Evolutionary conservation across 2,329 filamentous ascomycete genomes (phyloP).

Genomic region (Apiospora koreana): DNA sequence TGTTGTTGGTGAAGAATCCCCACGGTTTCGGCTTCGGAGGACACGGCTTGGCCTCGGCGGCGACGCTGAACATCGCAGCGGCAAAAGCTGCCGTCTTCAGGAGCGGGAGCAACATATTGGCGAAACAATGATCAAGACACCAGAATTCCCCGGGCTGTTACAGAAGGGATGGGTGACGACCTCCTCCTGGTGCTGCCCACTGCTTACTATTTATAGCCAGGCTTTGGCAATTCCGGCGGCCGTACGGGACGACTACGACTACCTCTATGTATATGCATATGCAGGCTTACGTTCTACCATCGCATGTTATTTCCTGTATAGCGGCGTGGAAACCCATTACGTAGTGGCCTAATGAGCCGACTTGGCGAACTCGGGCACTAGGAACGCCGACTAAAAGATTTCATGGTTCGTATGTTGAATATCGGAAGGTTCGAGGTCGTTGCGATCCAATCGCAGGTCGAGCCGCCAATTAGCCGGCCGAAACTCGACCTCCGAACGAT

Average conservation of each 20-base stretch:
- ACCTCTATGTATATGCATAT: background rate
- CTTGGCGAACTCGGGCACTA: background rate
- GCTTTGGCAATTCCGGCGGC: background rate
- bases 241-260: background rate
- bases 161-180: background rate
- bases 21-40: slow-evolving; percentile 13
- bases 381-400: background rate
- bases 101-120: background rate
- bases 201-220: background rate
- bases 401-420: too few species aligned
- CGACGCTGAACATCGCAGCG: background rate
- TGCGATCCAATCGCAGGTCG: background rate
- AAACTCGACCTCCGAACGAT: background rate
- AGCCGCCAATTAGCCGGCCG: background rate
- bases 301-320: background rate
- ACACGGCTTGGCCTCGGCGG: background rate
- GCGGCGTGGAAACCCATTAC: background rate
- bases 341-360: background rate
- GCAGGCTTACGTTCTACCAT: background rate
- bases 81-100: background rate
- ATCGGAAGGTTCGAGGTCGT: background rate
- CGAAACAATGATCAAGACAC: too few species aligned
- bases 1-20: slow-evolving; percentile 20
- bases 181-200: background rate
- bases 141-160: background rate